A percentile compares a stretch with the other conserved stretches of the same genome.
phyloP scores from a whole-genome alignment of 2,329 filamentous ascomycete species.

The Cladobotryum protrusum region DNA sequence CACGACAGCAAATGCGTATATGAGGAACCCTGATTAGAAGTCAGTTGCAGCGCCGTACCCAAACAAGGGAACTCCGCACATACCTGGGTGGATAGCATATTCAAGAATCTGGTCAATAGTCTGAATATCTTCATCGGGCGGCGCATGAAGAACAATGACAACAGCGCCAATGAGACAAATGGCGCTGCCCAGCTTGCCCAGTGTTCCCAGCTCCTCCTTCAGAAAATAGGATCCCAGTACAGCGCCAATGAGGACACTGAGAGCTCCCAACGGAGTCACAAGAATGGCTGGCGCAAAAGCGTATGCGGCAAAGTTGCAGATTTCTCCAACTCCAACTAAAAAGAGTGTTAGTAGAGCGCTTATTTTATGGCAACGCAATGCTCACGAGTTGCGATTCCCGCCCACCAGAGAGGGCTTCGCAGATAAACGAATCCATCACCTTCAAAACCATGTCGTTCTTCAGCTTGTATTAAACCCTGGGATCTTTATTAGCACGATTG shows the following conservation, averaged over 20 bases:
- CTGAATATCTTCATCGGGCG: slow-evolving; percentile 83
- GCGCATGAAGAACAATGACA: slow-evolving; percentile 95
- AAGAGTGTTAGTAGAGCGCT: slow-evolving; percentile 16
- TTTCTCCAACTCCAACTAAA: slow-evolving; percentile 81
- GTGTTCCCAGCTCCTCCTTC: slow-evolving; percentile 77
- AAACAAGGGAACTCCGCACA: slow-evolving; percentile 18
- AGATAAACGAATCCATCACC: slow-evolving; percentile 94
- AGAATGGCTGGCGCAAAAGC: slow-evolving; percentile 98
- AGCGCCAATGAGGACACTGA: slow-evolving; percentile 91
- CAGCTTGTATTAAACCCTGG: slow-evolving; percentile 83
- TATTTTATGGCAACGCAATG: not conserved
- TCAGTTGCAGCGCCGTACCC: slow-evolving; percentile 4
- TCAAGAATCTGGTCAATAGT: slow-evolving; percentile 88
- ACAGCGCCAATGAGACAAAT: slow-evolving; percentile 94
- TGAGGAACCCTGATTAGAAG: slow-evolving; percentile 65
- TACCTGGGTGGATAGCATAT: slow-evolving; percentile 88
- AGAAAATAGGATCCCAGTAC: slow-evolving; percentile 94
- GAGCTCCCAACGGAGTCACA: slow-evolving; percentile 86
- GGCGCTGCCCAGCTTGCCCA: slow-evolving; percentile 92
- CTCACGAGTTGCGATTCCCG: slow-evolving; percentile 81
- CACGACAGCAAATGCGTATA: slow-evolving; percentile 75
- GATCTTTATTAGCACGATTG: not conserved
- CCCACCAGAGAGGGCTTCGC: slow-evolving; percentile 96
- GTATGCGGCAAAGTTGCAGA: slow-evolving; percentile 97
- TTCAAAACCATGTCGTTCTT: slow-evolving; percentile 89